Conservation (phyloP, 306 rosid genomes). For the Datisca glomerata region DNA sequence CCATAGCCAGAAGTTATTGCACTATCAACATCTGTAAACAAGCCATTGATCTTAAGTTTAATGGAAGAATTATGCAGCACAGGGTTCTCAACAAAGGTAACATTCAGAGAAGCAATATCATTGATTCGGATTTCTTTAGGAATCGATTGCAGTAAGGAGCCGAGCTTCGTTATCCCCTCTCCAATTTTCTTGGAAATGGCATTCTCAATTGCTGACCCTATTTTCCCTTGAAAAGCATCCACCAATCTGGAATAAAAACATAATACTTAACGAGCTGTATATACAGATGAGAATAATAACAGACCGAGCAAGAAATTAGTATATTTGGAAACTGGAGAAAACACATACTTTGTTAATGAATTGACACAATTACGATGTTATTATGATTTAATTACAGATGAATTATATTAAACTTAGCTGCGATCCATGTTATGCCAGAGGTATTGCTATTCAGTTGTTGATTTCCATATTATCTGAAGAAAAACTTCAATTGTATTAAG, state of each 20-base stretch:
- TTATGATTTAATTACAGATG: too few species aligned
- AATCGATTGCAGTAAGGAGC: conserved; percentile 39
- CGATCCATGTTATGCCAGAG: too few species aligned
- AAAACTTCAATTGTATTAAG: too few species aligned
- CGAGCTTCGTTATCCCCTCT: conserved; percentile 53
- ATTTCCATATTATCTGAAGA: too few species aligned
- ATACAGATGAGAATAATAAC: too few species aligned
- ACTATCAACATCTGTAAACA: conserved; percentile 8
- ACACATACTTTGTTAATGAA: too few species aligned
- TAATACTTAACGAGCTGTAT: conserved; percentile 9
- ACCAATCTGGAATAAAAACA: conserved; percentile 41
- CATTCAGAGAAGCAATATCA: conserved; percentile 39
- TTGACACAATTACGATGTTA: too few species aligned
- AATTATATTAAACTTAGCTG: too few species aligned
- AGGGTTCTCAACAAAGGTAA: conserved; percentile 54
- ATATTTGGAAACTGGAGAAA: too few species aligned
- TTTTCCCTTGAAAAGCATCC: conserved; percentile 40
- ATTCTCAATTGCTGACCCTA: conserved; percentile 59
- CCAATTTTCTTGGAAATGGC: conserved; percentile 40
- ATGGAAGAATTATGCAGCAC: conserved; percentile 9
- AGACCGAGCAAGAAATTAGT: too few species aligned
- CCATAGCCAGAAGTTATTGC: conserved; percentile 16
- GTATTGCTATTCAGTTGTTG: too few species aligned
- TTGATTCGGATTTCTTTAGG: conserved; percentile 46
- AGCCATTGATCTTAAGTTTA: neutral